Percentiles rank a stretch among this genome's conserved stretches.
phyloP scores from a whole-genome alignment of 345 rosid genomes.

The Salix suchowensis region DNA sequence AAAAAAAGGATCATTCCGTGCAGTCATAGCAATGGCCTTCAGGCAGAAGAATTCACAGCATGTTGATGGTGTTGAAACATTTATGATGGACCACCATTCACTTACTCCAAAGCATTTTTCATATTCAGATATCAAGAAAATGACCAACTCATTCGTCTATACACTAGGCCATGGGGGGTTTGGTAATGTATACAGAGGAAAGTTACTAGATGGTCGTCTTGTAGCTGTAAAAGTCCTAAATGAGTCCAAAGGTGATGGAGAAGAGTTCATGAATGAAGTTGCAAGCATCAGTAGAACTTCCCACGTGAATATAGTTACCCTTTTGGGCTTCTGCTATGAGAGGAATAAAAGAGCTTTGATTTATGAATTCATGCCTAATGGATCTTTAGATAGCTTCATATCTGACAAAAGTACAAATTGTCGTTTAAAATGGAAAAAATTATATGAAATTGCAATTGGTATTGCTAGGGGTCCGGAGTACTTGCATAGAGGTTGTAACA shows the following conservation, averaged over 20 bases:
- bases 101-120: slow-evolving; percentile 4
- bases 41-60: neutral
- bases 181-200: slow-evolving; percentile 35
- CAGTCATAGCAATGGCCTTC: neutral
- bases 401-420: neutral
- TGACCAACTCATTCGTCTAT: slow-evolving; percentile 22
- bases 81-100: neutral
- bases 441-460: slow-evolving; percentile 10
- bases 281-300: slow-evolving; percentile 30
- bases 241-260: slow-evolving; percentile 13
- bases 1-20: neutral
- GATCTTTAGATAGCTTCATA: slow-evolving; percentile 25
- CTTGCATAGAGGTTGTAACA: slow-evolving; percentile 5
- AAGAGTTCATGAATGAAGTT: slow-evolving; percentile 45
- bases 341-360: slow-evolving; percentile 21
- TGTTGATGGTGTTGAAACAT: slow-evolving; percentile 3
- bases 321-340: slow-evolving; percentile 41
- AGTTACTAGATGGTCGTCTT: slow-evolving; percentile 27
- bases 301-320: slow-evolving; percentile 26
- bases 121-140: slow-evolving; percentile 11
- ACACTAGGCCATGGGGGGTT: slow-evolving; percentile 41
- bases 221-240: slow-evolving; percentile 31
- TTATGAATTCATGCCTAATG: slow-evolving; percentile 34
- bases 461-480: slow-evolving; percentile 15
- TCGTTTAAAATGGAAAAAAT: slow-evolving; percentile 13